Base-by-base conservation (phyloP, 2,329 filamentous ascomycete species). In the Nigrospora oryzae region DNA sequence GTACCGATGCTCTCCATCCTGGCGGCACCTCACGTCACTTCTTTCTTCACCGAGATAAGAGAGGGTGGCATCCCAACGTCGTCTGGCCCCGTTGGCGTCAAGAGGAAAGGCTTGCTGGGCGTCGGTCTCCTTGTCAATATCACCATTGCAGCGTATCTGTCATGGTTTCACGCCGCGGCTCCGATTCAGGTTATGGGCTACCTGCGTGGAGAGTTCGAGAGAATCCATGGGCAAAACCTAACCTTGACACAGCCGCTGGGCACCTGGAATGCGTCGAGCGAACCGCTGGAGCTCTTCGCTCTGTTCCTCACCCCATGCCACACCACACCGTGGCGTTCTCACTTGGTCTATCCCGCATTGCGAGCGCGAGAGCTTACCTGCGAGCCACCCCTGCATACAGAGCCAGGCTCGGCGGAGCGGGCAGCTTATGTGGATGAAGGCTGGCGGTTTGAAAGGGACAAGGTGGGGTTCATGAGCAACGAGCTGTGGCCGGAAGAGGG, bases 231-330 rank as follows among this genome's bases (percentile, higher is more conserved):
- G 1, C 58, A 65, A 46, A 55, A 59, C 36, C 60, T 69, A 43
- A 51, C 62, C 39, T 52, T 57, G 31, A 54, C 52, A 1, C 54
- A 54, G 11, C 53, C 58, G 8, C 47, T 50, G 7, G 45, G 53
- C 14, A 50, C 59, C 36, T 48, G 55, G 19, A 52, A 56, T 42
- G 36, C 50, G 38, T 44, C 58, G 3, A 58, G 59, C 16, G 51
- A 54, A 19, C 46, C 48, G n/a, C 54, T 67, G 33, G 74, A 77
- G 47, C 71, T 81, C 11, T 83, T 83, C 55, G 79, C 83, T 32
- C 84, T 85, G 16, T 96, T 97, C 66, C 75, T 98, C 19, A 95
- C 90, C 76, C 93, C 93, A 11, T 98, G 93, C 67, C 93, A 98
- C 70, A 87, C 86, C 52, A 97, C 91, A 0, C 91, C 93, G 3